A percentile compares a stretch with the other conserved stretches of the same genome.
phyloP scores from a whole-genome alignment of 73 alveolate species.

The Tetrahymena thermophila region DNA sequence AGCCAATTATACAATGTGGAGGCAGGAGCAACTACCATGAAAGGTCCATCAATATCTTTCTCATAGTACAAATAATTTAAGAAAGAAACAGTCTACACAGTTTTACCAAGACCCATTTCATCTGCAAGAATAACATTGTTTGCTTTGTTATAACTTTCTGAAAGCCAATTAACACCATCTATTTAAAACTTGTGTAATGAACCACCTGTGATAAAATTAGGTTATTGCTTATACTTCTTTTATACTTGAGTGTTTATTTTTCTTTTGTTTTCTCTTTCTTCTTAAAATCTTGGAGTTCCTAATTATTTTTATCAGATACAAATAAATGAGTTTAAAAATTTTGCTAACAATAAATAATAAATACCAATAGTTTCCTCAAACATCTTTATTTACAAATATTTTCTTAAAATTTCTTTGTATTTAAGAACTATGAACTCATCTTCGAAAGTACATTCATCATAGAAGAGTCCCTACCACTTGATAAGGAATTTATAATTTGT shows the following conservation, averaged over 20 bases:
- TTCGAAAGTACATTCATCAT: conserved; percentile 52
- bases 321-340: neutral
- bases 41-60: conserved; percentile 60
- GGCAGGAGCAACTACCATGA: conserved; percentile 87
- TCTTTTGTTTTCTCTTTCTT: conserved; percentile 8
- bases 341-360: neutral
- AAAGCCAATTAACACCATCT: conserved; percentile 93
- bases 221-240: conserved; percentile 44
- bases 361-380: conserved; percentile 34
- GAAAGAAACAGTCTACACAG: conserved; percentile 88
- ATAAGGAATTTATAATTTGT: conserved; percentile 38
- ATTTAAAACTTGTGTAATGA: conserved; percentile 79
- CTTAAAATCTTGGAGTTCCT: conserved; percentile 7
- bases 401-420: conserved; percentile 11
- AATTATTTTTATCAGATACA: neutral
- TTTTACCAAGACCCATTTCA: conserved; percentile 99
- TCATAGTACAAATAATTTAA: conserved; percentile 60
- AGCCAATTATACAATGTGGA: conserved; percentile 88
- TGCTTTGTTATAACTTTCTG: conserved; percentile 65
- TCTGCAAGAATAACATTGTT: conserved; percentile 94
- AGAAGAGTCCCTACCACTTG: conserved; percentile 52
- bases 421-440: conserved; percentile 19
- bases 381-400: conserved; percentile 16
- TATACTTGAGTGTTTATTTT: neutral
- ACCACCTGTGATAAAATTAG: conserved; percentile 75